Conservation (phyloP, 2,329 filamentous ascomycete species). For the Aspergillus sp. region DNA sequence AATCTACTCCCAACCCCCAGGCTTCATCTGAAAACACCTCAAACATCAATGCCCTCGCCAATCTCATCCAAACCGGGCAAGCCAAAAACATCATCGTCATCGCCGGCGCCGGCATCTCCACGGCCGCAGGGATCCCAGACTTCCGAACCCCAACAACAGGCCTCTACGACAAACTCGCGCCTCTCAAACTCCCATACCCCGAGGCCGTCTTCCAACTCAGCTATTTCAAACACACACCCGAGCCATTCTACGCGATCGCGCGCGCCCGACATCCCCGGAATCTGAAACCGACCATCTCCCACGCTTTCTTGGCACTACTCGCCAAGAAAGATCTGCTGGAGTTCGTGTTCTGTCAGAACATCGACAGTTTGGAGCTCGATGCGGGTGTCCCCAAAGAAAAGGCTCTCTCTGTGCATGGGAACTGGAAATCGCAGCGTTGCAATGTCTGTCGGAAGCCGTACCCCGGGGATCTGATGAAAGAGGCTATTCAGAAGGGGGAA, state of each 20-base stretch:
- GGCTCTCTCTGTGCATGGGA: constrained; percentile 83
- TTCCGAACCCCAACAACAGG: constrained; percentile 84
- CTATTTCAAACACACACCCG: constrained; percentile 75
- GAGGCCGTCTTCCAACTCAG: constrained; percentile 85
- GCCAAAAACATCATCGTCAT: constrained; percentile 22
- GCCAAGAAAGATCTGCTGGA: constrained; percentile 70
- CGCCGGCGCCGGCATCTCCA: constrained; percentile 71
- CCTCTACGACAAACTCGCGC: constrained; percentile 78
- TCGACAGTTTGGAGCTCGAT: constrained; percentile 80
- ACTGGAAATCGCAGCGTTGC: constrained; percentile 79
- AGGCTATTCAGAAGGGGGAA: constrained; percentile 61
- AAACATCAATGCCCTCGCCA: background rate
- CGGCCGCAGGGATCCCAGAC: constrained; percentile 68
- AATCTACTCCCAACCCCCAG: background rate
- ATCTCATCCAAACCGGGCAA: constrained; percentile 1
- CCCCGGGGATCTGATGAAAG: constrained; percentile 66
- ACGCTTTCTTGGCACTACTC: constrained; percentile 76
- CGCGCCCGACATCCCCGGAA: constrained; percentile 84
- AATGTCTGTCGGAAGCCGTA: constrained; percentile 72
- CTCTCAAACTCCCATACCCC: constrained; percentile 74
- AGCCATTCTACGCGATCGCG: constrained; percentile 82
- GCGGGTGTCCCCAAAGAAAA: constrained; percentile 72
- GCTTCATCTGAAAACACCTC: background rate
- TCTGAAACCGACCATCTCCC: constrained; percentile 77
- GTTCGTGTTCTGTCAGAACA: constrained; percentile 88